Base-by-base conservation (phyloP, 768 basidiomycete genomes). In the Coprinopsis cinerea region DNA sequence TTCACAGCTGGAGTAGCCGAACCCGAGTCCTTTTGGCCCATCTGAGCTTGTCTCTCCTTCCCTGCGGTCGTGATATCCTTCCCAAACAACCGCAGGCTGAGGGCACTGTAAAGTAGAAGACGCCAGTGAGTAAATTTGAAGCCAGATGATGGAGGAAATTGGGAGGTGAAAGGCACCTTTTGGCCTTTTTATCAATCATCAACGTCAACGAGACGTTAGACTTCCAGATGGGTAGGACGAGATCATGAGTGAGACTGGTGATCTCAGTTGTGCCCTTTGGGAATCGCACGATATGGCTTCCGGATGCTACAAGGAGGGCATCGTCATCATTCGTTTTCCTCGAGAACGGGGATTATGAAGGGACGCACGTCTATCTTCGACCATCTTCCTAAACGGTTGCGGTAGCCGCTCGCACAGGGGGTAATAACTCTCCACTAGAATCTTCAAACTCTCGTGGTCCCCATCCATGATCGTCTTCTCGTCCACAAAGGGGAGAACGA, bases 141-240 rank as follows among this genome's bases (percentile, higher is more conserved):
- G 11, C 5, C 18, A n/a, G 23, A 24, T 9, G 3, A 17, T 22
- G 23, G 40, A 10, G 17, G 26, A 39, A 2, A 18, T 13, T 39
- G 23, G 9, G 23, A 43, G 11, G 3, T 27, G 26, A 63, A 72
- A 10, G 37, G 17, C 25, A 92, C 94, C 87, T 91, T 69, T 98
- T 98, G 22, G 92, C 90, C 61, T 88, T 88, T 67, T 98, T 99
- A 68, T 98, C 93, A 47, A 96, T 82, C 92, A 98, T 92, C 51
- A 98, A 73, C 0, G 86, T 82, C 46, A 95, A 63, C 0, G 92
- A 95, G 11, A 83, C 81, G 51, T 85, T 85, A 1, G 92, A 92
- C 67, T 90, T 93, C 96, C 95, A 98, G 45, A 98, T 77, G 0
- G 96, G 95, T n/a, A 97, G 69, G n/a, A 86, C 65, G 22, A 98